Evolutionary conservation across 1,284 basidiomycete genomes (phyloP).

Genomic region (Wallemia ichthyophaga): DNA sequence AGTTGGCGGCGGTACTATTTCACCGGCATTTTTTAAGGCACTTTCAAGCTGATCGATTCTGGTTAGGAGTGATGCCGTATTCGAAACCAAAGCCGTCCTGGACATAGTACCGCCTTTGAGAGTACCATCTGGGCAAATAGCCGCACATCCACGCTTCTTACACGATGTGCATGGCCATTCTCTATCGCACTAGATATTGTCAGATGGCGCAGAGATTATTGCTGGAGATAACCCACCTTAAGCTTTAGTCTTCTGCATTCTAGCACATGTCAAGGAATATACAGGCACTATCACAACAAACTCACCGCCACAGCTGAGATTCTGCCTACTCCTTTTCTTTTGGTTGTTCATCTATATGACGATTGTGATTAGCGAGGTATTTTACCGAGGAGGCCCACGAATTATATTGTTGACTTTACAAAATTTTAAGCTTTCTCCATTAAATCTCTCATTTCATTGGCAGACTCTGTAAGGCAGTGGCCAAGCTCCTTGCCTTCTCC

Average conservation of each 20-base stretch:
- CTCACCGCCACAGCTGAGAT: background rate
- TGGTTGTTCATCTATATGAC: background rate
- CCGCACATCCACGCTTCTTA: slow-evolving; percentile 23
- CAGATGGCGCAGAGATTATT: no score
- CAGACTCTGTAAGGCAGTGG: background rate
- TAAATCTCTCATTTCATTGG: background rate
- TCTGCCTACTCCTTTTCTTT: background rate
- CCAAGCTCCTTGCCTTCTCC: slow-evolving; percentile 1
- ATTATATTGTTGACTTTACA: background rate
- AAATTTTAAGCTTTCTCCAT: background rate
- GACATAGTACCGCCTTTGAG: slow-evolving; percentile 2
- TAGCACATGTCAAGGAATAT: slow-evolving; percentile 2
- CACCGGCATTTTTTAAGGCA: background rate
- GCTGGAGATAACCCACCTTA: no score
- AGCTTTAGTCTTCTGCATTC: background rate
- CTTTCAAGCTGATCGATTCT: slow-evolving; percentile 7
- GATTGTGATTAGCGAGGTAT: background rate
- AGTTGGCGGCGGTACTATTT: slow-evolving; percentile 5
- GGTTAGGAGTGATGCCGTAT: slow-evolving; percentile 22
- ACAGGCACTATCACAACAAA: background rate
- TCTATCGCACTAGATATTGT: background rate
- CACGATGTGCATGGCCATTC: slow-evolving; percentile 19
- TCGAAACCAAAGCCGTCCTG: slow-evolving; percentile 25
- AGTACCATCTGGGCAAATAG: slow-evolving; percentile 25
- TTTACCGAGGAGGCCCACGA: background rate